phyloP scores from a whole-genome alignment of 1,284 basidiomycete species.

The Pseudozyma thailandica region DNA sequence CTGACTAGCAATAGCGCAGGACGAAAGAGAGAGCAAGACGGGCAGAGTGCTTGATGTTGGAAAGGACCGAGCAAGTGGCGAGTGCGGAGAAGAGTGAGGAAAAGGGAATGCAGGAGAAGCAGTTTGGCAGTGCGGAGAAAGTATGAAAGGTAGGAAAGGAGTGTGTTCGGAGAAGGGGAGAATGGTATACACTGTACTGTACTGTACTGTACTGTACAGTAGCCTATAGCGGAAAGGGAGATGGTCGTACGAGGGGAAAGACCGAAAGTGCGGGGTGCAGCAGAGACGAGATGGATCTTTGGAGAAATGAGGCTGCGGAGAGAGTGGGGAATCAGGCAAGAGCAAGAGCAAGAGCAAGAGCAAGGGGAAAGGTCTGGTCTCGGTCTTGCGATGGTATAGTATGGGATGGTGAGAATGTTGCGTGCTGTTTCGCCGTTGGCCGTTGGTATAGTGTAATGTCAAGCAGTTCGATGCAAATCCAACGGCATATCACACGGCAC shows the following conservation, averaged over 20 bases:
- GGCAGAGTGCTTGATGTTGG: not conserved
- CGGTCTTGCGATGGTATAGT: conserved; percentile 27
- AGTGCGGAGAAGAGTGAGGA: conserved; percentile 16
- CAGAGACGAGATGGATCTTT: not conserved
- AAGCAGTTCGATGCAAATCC: no score
- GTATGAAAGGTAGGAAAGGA: conserved; percentile 1
- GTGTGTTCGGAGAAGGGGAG: conserved; percentile 13
- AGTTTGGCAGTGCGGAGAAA: not conserved
- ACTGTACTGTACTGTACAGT: no score
- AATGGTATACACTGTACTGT: not conserved
- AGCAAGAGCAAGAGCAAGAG: not conserved
- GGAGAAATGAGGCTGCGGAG: no score
- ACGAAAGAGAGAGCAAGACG: not conserved
- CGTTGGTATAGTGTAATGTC: no score
- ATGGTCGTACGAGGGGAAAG: conserved; percentile 1
- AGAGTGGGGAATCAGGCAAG: not conserved
- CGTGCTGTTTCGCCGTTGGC: no score
- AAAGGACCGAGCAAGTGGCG: conserved; percentile 8
- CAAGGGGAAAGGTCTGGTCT: conserved; percentile 16
- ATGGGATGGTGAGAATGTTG: no score
- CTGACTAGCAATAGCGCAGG: not conserved
- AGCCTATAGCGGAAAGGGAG: no score
- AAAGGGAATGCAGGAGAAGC: not conserved
- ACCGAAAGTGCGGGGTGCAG: no score
- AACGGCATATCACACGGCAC: no score